Evolutionary conservation across 2,329 filamentous ascomycete genomes (phyloP).

Genomic region (Fusarium nurragi): DNA sequence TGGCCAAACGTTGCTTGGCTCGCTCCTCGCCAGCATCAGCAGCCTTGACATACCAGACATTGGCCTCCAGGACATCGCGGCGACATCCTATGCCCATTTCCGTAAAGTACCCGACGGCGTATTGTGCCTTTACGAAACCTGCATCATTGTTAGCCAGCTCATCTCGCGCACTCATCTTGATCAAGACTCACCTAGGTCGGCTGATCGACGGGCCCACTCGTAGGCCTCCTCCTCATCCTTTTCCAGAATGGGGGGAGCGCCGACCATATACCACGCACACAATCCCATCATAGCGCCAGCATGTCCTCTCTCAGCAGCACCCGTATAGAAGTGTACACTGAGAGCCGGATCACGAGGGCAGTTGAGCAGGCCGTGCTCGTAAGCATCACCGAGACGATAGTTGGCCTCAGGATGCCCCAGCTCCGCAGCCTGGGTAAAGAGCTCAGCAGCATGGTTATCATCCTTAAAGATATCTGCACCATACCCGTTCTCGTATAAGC

Average conservation of each 20-base stretch:
- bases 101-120: slow-evolving; percentile 95
- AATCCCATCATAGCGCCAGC: slow-evolving; percentile 95
- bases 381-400: slow-evolving; percentile 92
- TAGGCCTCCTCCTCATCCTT: slow-evolving; percentile 97
- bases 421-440: slow-evolving; percentile 94
- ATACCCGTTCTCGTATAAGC: slow-evolving; percentile 91
- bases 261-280: slow-evolving; percentile 98
- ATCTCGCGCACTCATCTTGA: neutral
- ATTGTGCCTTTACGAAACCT: slow-evolving; percentile 83
- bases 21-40: slow-evolving; percentile 91
- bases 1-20: slow-evolving; percentile 84
- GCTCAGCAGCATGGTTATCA: slow-evolving; percentile 86
- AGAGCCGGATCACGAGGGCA: slow-evolving; percentile 92
- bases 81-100: slow-evolving; percentile 98
- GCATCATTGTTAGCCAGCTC: slow-evolving; percentile 21
- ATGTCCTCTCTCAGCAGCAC: slow-evolving; percentile 85
- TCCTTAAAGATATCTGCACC: slow-evolving; percentile 95
- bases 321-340: slow-evolving; percentile 97
- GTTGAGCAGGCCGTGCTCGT: slow-evolving; percentile 87
- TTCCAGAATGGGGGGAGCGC: slow-evolving; percentile 88
- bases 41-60: slow-evolving; percentile 97
- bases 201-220: slow-evolving; percentile 91
- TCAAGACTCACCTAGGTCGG: slow-evolving; percentile 76
- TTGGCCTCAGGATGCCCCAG: slow-evolving; percentile 88
- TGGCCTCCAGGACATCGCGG: slow-evolving; percentile 93